Base-by-base conservation (phyloP, 2,329 filamentous ascomycete genomes). In the Diplodia mutila region DNA sequence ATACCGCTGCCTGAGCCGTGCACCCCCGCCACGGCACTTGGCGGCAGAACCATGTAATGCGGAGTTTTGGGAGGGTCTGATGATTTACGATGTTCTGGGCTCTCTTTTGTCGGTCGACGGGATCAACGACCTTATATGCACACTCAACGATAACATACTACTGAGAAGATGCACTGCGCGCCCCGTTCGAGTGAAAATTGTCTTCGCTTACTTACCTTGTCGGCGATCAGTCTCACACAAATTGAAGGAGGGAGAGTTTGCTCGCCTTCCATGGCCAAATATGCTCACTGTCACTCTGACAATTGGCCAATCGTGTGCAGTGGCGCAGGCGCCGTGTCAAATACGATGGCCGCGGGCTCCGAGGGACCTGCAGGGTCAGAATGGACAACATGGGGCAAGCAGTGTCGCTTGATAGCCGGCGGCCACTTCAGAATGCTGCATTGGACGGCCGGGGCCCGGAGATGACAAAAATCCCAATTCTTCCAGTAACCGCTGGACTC, bases 401-500 rank as follows among this genome's bases (percentile, higher is more conserved):
- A 3, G 42, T n/a, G 29, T 27, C 21, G 25, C 42, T 34, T 37
- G 16, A 9, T 29, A 18, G 32, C 59, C 42, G 23, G 5, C 7
- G 14, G 34, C 14, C n/a, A 11, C 18, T 21, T 25, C 7, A 46
- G 7, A n/a, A 34, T n/a, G 23, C 57, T 46, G 42, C 25, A 29
- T 21, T 49, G 5, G 42, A 11, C 23, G 9, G n/a, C 25, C 59
- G n/a, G 42, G 27, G 21, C 6, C 18, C 42, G 21, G 42, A n/a
- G 32, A n/a, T 63, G 59, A 63, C 59, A 63, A 48, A 61, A 67
- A 51, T 27, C 21, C 32, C 66, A 52, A 54, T 67, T 67, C 66
- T 57, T 34, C 49, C 39, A 63, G 59, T 52, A 27, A 12, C 59
- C 57, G 51, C 59, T 54, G 53, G 66, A 55, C 27, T 61, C 34